Base-by-base conservation (phyloP, 106 monocot genomes). In the Narthecium ossifragum region DNA sequence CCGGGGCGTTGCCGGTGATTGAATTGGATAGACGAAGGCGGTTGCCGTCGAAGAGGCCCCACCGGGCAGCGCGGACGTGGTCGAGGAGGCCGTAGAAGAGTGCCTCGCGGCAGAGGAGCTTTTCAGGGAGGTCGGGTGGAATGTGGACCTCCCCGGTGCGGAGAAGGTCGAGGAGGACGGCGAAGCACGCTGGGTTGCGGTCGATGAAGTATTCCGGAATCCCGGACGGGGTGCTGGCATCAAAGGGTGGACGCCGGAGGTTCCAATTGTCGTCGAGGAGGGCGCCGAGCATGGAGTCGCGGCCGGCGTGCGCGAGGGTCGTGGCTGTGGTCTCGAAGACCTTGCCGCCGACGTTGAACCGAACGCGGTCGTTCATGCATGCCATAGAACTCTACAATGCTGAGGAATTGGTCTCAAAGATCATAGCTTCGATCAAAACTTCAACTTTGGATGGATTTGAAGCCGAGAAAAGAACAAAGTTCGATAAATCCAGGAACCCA, bases 281-380 rank as follows among this genome's bases (percentile, higher is more conserved):
- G 26, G 92, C 83, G 5, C 92, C 92, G 51, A 92, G 73, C 88
- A 92, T 87, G 33, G 92, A 92, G 13, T 78, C 22, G 25, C 88
- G 74, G 31, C 88, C 87, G 51, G 84, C 92, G 62, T 55, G 69
- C 8, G 79, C 81, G 41, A 93, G 75, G 14, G 88, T 93, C 5
- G 92, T 88, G 18, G 88, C 34, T 0, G 92, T 84, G 14, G 92
- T 92, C 68, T 92, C 92, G 71, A 92, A 85, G 46, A 79, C 48
- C 70, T 77, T 69, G 26, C 92, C 93, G 28, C 93, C 88, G 21
- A 88, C 88, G 68, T 93, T 93, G 81, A 93, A 79, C 3, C 81
- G 78, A 46, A 93, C 45, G 17, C 81, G 64, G 57, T 66, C 74
- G 7, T 41, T 56, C 31, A 53, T 9, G 33, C 24, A 55, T 49